These are phyloP conservation scores for Fragaria nilgerrensis DNA, from an alignment of 306 rosid genomes.

Conservation along the genomic window DNA sequence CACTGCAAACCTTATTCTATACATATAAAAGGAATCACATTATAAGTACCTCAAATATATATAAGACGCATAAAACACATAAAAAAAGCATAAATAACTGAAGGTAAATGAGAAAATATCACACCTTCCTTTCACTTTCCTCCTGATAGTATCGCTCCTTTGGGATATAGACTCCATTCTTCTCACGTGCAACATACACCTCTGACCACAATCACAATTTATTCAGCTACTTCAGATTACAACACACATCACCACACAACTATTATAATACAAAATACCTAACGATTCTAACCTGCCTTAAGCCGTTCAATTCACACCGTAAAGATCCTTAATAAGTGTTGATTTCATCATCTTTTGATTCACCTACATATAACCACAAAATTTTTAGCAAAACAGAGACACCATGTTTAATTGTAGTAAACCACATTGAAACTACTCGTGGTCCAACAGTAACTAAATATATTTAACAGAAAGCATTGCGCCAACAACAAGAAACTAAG, in stretches of 20 bases:
- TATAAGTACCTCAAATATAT: neutral
- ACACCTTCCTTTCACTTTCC: conserved; percentile 89
- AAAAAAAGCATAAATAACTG: conserved; percentile 1
- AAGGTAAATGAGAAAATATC: neutral
- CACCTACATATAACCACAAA: conserved; percentile 40
- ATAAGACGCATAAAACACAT: neutral
- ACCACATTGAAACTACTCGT: neutral
- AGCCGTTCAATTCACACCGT: conserved; percentile 97
- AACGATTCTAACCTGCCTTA: conserved; percentile 56
- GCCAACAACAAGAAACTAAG: neutral
- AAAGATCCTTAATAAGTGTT: conserved; percentile 93
- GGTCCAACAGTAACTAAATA: neutral
- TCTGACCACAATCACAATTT: conserved; percentile 44
- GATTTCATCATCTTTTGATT: conserved; percentile 99
- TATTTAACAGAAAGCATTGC: neutral
- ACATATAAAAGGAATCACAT: neutral
- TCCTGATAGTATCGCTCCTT: conserved; percentile 91
- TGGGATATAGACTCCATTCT: conserved; percentile 92
- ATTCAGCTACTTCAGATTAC: neutral
- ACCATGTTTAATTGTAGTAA: neutral
- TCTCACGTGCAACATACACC: conserved; percentile 97
- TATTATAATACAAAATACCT: conserved; percentile 4
- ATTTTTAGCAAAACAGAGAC: neutral
- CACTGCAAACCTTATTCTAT: too few relatives aligned
- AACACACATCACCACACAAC: conserved; percentile 13